These are phyloP conservation scores for Dothidotthia symphoricarpi DNA, from an alignment of 2,329 filamentous ascomycete species.

Conservation along the genomic window DNA sequence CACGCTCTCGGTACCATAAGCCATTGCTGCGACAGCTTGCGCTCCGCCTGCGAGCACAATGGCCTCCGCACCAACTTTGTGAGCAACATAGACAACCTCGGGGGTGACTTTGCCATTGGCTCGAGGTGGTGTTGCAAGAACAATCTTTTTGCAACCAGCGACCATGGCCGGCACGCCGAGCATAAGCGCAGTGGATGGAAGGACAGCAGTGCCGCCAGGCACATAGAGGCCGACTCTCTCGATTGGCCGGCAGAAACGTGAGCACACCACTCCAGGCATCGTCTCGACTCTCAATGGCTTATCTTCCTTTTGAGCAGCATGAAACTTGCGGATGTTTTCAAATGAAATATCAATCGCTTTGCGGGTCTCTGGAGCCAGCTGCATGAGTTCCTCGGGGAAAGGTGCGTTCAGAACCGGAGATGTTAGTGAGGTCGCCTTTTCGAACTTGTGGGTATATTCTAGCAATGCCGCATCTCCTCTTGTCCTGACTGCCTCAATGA, in stretches of 20 bases:
- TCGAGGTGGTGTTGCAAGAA: constrained; percentile 87
- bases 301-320: constrained; percentile 83
- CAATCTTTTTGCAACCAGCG: constrained; percentile 91
- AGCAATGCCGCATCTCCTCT: constrained; percentile 86
- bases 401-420: constrained; percentile 88
- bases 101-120: constrained; percentile 87
- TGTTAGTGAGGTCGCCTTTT: constrained; percentile 87
- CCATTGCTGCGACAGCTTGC: constrained; percentile 93
- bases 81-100: constrained; percentile 94
- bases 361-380: constrained; percentile 77
- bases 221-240: constrained; percentile 96
- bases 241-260: constrained; percentile 86
- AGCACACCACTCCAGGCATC: constrained; percentile 95
- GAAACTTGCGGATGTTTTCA: constrained; percentile 92
- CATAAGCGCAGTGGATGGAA: constrained; percentile 96
- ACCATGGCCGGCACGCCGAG: constrained; percentile 97
- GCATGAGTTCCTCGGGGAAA: constrained; percentile 82
- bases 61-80: constrained; percentile 93
- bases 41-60: constrained; percentile 95
- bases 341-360: constrained; percentile 91
- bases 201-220: constrained; percentile 92
- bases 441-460: constrained; percentile 95
- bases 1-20: constrained; percentile 92
- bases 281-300: constrained; percentile 85
- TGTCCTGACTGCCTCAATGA: constrained; percentile 80